Evolutionary conservation across 1,284 basidiomycete species (phyloP), one percentile per base, ranked within the genome.

Genomic region (Puccinia polysora): DNA sequence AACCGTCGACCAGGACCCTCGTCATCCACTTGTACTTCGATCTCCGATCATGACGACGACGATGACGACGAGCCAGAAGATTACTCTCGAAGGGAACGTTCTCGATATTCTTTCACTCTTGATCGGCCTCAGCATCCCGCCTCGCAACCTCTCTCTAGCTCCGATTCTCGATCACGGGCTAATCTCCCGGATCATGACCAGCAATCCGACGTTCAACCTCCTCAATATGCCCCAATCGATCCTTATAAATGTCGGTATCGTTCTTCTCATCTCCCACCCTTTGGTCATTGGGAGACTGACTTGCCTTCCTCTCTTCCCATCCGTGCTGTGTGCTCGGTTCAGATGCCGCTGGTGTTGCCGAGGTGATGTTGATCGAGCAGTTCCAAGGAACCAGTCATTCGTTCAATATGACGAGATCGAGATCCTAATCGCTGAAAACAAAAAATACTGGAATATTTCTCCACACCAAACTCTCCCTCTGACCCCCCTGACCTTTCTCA

Each of bases 271-370:
- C 23, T 52, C 4, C 34, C 8, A n/a, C n/a, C n/a, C n/a, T n/a
- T n/a, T n/a, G 23, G 15, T 20, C 4, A 2, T 28, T 55, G 18
- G 15, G 23, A 14, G 32, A 3, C 32, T 4, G 4, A n/a, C n/a
- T 52, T 38, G 25, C 38, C 2, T 64, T 32, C 36, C 12, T 55
- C 30, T 32, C 3, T 14, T 30, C 0, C 2, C 7, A 18, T 56
- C 12, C 28, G 6, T 47, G 7, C 40, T 55, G 2, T 40, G 53
- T 40, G 18, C 4, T 4, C 30, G 20, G 2, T 10, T 30, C 47
- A 65, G 64, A 65, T 55, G 64, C 64, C 28, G 64, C 64, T 1
- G 64, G 64, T 1, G 64, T 65, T 1, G 64, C 64, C 6, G 64
- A 65, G 18, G 64, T 65, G 15, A 65, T 65, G 64, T 38, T 65